These are phyloP conservation scores for Acmispon strigosus DNA, from an alignment of 306 rosid species.

Conservation along the genomic window DNA sequence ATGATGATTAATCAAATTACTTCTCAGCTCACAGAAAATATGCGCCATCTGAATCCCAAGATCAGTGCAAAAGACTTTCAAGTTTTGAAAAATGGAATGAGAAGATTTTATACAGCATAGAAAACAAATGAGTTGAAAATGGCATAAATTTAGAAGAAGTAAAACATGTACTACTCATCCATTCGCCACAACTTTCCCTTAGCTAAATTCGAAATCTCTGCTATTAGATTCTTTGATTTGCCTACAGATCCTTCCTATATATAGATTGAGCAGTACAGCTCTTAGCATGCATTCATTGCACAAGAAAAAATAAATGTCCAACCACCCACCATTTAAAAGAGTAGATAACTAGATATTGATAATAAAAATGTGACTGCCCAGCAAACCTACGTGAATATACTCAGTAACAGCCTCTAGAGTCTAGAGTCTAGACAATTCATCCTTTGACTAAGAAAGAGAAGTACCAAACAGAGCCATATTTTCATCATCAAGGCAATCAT, in stretches of 20 bases:
- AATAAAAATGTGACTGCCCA: neutral
- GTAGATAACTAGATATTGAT: neutral
- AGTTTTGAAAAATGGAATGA: neutral
- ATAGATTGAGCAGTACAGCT: neutral
- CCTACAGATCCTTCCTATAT: neutral
- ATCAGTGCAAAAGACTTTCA: neutral
- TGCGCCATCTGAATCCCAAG: neutral
- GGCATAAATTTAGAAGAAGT: neutral
- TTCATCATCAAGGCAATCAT: neutral
- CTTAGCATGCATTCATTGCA: neutral
- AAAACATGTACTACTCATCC: neutral
- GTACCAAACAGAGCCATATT: neutral
- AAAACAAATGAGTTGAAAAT: neutral
- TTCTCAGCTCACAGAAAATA: neutral
- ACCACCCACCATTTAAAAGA: neutral
- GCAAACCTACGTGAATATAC: neutral
- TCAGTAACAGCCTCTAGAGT: neutral
- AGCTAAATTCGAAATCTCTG: neutral
- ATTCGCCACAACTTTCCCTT: neutral
- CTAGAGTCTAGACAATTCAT: too few species aligned
- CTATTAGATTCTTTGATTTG: neutral
- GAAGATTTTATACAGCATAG: neutral
- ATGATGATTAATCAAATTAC: conserved; percentile 9
- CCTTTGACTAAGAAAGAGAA: too few species aligned
- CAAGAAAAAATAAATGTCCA: neutral